phyloP scores from a whole-genome alignment of 257 asterid genomes.

The Fraxinus cuspidata region DNA sequence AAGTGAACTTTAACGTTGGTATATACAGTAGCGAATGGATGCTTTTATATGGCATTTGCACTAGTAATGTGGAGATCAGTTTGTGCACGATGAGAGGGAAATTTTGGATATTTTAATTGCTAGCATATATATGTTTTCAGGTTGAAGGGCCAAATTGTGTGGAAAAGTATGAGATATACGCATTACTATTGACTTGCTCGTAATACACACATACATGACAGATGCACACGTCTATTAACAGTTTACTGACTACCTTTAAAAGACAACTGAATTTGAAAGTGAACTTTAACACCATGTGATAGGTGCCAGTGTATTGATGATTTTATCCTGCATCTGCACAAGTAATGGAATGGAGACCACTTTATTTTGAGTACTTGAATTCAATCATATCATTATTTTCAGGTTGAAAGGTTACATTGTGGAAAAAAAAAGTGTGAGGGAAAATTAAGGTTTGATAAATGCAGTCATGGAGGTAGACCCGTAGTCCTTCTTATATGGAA shows the following conservation, averaged over 20 bases:
- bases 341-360: not conserved
- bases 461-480: not conserved
- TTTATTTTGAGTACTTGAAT: not conserved
- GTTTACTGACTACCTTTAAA: not conserved
- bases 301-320: not conserved
- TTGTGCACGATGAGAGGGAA: not conserved
- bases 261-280: not conserved
- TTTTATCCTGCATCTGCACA: not conserved
- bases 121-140: not conserved
- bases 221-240: not conserved
- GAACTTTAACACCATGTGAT: not conserved
- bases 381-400: not conserved
- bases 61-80: not conserved
- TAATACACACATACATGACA: not conserved
- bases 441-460: not conserved
- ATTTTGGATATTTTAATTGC: not conserved
- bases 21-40: not conserved
- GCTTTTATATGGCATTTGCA: not conserved
- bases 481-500: not conserved
- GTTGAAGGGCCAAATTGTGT: not conserved
- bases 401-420: not conserved
- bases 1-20: not conserved
- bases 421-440: not conserved
- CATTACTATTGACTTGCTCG: not conserved
- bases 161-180: not conserved